Base-by-base conservation (phyloP, 2,329 filamentous ascomycete genomes). In the Verticillium zaregamsianum region DNA sequence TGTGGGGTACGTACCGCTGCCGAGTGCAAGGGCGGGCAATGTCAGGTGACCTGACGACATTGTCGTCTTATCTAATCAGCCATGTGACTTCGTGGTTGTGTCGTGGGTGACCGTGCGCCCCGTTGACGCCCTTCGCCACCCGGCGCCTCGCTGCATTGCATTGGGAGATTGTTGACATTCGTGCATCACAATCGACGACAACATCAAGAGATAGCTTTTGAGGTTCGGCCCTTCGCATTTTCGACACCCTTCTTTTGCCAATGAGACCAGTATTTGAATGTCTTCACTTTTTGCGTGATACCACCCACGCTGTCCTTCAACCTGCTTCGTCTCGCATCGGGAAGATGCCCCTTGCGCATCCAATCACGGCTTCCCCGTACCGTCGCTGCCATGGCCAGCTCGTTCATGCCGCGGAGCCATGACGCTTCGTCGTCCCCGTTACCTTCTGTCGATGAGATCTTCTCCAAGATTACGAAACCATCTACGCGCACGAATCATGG, bases 341-440 rank as follows among this genome's bases (percentile, higher is more conserved):
- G 73, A 72, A 72, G 74, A 79, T 80, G 82, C 80, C 80, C 80
- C 66, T 66, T 76, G 79, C 80, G 81, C 79, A 72, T 73, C 74
- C 73, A 69, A 73, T 76, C 61, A 70, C 71, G 60, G 65, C 70
- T 56, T 56, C 68, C 63, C 67, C 72, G 61, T 72, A 67, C 58
- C 64, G 59, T 63, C 68, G 64, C 60, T 58, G 68, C 59, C 55
- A 76, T 77, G 73, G 70, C 74, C 65, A 66, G 73, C 61, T 64
- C 71, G 61, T 68, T 74, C 61, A 28, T 58, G 66, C 40, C 66
- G 72, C 11, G 66, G 73, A 20, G 66, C 73, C 33, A 61, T 72
- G 33, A 62, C 75, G 35, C 69, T 72, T 45, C 37, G 20, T 64
- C 69, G 9, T 83, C 83, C 0, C 85, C 83, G 0, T 86, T 87